These are phyloP conservation scores for Golubevia pallescens DNA, from an alignment of 1,284 basidiomycete genomes.

Conservation along the genomic window DNA sequence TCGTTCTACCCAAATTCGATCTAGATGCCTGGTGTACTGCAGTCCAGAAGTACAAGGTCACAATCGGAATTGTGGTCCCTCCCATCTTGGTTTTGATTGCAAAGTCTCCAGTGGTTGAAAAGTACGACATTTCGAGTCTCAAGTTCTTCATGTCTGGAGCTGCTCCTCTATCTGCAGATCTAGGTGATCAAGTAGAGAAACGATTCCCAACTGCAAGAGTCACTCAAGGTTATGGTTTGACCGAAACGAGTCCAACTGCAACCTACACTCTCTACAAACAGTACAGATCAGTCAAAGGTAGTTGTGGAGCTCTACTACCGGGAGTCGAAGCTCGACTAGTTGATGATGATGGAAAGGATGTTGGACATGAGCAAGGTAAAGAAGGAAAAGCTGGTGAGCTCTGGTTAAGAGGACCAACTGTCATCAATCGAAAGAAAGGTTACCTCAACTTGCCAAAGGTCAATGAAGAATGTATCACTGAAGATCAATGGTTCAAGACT, in stretches of 20 bases:
- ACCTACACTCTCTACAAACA: conserved; percentile 49
- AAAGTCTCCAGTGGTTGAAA: conserved; percentile 76
- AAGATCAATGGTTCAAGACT: conserved; percentile 81
- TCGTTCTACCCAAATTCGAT: conserved; percentile 78
- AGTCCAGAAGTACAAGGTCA: conserved; percentile 74
- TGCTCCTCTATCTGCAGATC: conserved; percentile 76
- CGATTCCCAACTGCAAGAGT: conserved; percentile 66
- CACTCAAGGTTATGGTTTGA: conserved; percentile 72
- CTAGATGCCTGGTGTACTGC: conserved; percentile 74
- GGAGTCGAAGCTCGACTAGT: conserved; percentile 81
- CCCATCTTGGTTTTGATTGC: conserved; percentile 79
- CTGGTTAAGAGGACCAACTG: conserved; percentile 76
- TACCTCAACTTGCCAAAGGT: conserved; percentile 73
- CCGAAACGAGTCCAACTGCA: conserved; percentile 74
- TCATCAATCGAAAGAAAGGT: conserved; percentile 68
- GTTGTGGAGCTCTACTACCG: conserved; percentile 74
- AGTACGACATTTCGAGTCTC: conserved; percentile 75
- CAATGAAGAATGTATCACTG: conserved; percentile 73
- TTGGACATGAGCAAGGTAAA: conserved; percentile 67
- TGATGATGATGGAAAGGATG: conserved; percentile 67
- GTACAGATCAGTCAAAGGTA: conserved; percentile 39
- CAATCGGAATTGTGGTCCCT: conserved; percentile 76
- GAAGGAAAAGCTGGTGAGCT: conserved; percentile 76
- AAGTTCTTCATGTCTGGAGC: conserved; percentile 76
- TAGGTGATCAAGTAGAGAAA: conserved; percentile 70